A percentile compares a stretch with the other conserved stretches of the same genome.
Conservation (phyloP, 2,329 filamentous ascomycete genomes). For the Berkeleyomyces rouxiae region DNA sequence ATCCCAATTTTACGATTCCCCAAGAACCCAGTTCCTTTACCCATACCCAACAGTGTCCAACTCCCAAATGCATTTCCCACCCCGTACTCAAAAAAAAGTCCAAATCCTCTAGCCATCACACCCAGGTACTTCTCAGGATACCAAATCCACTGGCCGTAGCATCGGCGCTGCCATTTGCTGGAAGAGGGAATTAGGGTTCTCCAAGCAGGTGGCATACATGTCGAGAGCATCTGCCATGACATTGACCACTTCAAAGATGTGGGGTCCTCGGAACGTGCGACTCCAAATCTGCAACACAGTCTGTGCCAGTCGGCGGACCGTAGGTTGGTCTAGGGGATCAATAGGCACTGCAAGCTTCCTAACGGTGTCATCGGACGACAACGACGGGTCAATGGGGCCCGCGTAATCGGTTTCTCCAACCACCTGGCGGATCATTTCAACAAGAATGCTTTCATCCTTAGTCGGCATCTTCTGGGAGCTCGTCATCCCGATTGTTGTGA, state of each 20-base stretch:
- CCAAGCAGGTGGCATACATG: slow-evolving; percentile 38
- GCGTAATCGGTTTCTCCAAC: slow-evolving; percentile 47
- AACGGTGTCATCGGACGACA: slow-evolving; percentile 22
- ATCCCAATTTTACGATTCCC: too few species aligned
- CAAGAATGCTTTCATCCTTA: slow-evolving; percentile 35
- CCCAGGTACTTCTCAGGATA: not conserved
- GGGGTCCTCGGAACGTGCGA: slow-evolving; percentile 43
- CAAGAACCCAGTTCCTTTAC: too few species aligned
- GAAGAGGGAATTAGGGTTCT: slow-evolving; percentile 26
- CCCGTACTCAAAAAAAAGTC: too few species aligned
- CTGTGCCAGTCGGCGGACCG: slow-evolving; percentile 37
- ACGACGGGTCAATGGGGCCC: slow-evolving; percentile 40
- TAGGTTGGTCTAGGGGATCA: slow-evolving; percentile 31
- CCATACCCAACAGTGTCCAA: too few species aligned
- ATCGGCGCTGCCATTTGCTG: not conserved
- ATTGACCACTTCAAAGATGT: slow-evolving; percentile 43
- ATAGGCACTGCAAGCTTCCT: slow-evolving; percentile 25
- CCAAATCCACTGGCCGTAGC: slow-evolving; percentile 4
- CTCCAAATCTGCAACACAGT: slow-evolving; percentile 45
- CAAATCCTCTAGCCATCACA: too few species aligned
- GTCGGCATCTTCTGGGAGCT: slow-evolving; percentile 33
- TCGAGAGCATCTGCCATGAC: slow-evolving; percentile 41
- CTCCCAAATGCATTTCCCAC: too few species aligned
- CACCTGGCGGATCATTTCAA: slow-evolving; percentile 40
- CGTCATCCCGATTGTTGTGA: slow-evolving; percentile 38